A percentile compares a stretch with the other conserved stretches of the same genome.
These are phyloP conservation scores for Moricandia arvensis DNA, from an alignment of 345 rosid genomes.

Conservation along the genomic window DNA sequence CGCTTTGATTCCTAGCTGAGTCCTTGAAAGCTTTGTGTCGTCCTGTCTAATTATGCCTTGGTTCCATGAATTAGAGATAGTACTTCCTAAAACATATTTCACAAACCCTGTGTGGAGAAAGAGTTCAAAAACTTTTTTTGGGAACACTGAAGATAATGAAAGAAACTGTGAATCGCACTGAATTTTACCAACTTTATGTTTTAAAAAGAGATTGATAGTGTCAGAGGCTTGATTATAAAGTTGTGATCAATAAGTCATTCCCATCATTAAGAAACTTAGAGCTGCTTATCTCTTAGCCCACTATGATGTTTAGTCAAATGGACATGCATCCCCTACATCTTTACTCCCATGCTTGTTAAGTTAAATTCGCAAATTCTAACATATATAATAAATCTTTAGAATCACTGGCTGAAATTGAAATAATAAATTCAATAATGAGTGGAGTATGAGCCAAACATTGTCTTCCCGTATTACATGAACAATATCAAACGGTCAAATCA, in stretches of 20 bases:
- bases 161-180: conserved; percentile 24
- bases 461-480: too few relatives aligned
- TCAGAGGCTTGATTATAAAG: conserved; percentile 51
- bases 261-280: conserved; percentile 62
- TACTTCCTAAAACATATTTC: conserved; percentile 43
- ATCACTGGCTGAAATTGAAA: too few relatives aligned
- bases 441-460: too few relatives aligned
- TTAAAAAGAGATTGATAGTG: conserved; percentile 64
- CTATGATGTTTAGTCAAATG: too few relatives aligned
- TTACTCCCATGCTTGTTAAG: too few relatives aligned
- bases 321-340: too few relatives aligned
- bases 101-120: conserved; percentile 33
- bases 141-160: conserved; percentile 35
- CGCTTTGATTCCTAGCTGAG: too few relatives aligned
- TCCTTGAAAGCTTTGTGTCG: conserved; percentile 5
- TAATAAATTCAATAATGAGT: too few relatives aligned
- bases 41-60: conserved; percentile 13
- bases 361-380: too few relatives aligned
- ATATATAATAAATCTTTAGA: too few relatives aligned
- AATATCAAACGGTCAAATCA: too few relatives aligned
- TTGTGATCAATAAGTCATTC: conserved; percentile 55
- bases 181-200: conserved; percentile 42
- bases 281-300: conserved; percentile 58
- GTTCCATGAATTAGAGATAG: conserved; percentile 46
- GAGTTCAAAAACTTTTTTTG: conserved; percentile 28